Conservation (phyloP, 805 yeast species). For the Candida nitratophila region DNA sequence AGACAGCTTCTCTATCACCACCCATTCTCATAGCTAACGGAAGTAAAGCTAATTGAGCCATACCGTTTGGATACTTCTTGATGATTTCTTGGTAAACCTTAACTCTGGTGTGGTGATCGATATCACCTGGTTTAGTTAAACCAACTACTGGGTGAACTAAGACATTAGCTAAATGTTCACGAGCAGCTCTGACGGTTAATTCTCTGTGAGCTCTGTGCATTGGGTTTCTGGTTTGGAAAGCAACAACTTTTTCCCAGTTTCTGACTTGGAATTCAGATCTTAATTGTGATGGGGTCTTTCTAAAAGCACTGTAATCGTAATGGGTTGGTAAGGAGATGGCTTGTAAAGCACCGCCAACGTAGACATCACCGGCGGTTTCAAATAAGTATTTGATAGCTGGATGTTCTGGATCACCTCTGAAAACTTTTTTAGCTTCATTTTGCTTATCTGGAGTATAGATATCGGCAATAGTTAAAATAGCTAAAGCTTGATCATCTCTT, state of each 20-base stretch:
- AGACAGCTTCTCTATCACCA: slow-evolving; percentile 96
- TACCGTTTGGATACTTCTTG: slow-evolving; percentile 89
- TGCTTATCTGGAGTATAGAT: slow-evolving; percentile 76
- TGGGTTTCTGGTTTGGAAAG: slow-evolving; percentile 97
- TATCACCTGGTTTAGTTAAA: slow-evolving; percentile 94
- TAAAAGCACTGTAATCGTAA: slow-evolving; percentile 80
- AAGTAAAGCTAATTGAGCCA: slow-evolving; percentile 80
- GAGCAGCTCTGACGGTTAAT: slow-evolving; percentile 93
- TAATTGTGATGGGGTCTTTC: slow-evolving; percentile 87
- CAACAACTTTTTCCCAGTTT: slow-evolving; percentile 87
- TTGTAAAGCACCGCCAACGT: slow-evolving; percentile 82
- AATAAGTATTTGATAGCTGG: slow-evolving; percentile 77
- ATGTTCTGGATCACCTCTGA: slow-evolving; percentile 96
- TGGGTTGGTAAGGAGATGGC: slow-evolving; percentile 82
- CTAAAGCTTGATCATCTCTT: slow-evolving; percentile 71
- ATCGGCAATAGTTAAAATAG: slow-evolving; percentile 73
- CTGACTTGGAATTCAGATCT: slow-evolving; percentile 75
- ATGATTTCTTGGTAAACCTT: slow-evolving; percentile 89
- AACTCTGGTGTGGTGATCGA: slow-evolving; percentile 95
- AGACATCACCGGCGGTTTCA: slow-evolving; percentile 72
- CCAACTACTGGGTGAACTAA: slow-evolving; percentile 97
- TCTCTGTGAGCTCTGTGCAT: slow-evolving; percentile 99
- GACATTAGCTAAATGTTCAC: slow-evolving; percentile 79
- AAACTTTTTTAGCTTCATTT: slow-evolving; percentile 76
- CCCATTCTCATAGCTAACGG: slow-evolving; percentile 99